phyloP scores from a whole-genome alignment of 495 filamentous ascomycete species.

The Penicillium egyptiacum region DNA sequence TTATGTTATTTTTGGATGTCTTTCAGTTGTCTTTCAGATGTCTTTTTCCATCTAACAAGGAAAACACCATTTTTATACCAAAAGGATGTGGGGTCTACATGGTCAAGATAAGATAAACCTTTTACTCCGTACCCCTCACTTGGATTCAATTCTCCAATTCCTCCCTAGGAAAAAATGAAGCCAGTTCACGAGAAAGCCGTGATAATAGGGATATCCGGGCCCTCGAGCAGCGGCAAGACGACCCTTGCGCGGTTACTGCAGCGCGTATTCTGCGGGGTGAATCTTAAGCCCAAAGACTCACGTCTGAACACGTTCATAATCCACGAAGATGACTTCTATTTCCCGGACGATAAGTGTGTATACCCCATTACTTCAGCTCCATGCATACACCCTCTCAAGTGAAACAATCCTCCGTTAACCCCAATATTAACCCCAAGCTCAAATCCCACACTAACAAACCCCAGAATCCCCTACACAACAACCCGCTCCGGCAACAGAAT shows the following conservation, averaged over 20 bases:
- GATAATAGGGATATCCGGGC: constrained; percentile 71
- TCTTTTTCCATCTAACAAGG: too few species aligned
- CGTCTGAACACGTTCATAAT: constrained; percentile 65
- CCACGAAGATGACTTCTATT: constrained; percentile 93
- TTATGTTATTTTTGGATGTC: too few species aligned
- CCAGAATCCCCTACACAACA: constrained; percentile 52
- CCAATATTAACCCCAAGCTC: neutral
- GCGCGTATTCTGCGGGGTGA: constrained; percentile 56
- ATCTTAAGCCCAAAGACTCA: neutral
- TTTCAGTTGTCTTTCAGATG: too few species aligned
- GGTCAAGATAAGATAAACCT: constrained; percentile 10
- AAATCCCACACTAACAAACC: neutral
- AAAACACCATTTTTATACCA: too few species aligned
- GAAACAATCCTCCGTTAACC: neutral
- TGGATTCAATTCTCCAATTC: constrained; percentile 1
- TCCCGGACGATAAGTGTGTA: constrained; percentile 64
- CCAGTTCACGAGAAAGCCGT: constrained; percentile 35
- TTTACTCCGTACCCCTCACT: neutral
- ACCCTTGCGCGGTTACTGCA: constrained; percentile 74
- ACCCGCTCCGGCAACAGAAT: constrained; percentile 50
- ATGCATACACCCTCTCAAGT: neutral
- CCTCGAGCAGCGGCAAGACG: constrained; percentile 78
- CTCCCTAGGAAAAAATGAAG: constrained; percentile 1
- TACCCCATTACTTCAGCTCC: neutral
- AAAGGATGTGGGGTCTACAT: neutral